Base-by-base conservation (phyloP, 306 rosid genomes). In the Abrus precatorius region DNA sequence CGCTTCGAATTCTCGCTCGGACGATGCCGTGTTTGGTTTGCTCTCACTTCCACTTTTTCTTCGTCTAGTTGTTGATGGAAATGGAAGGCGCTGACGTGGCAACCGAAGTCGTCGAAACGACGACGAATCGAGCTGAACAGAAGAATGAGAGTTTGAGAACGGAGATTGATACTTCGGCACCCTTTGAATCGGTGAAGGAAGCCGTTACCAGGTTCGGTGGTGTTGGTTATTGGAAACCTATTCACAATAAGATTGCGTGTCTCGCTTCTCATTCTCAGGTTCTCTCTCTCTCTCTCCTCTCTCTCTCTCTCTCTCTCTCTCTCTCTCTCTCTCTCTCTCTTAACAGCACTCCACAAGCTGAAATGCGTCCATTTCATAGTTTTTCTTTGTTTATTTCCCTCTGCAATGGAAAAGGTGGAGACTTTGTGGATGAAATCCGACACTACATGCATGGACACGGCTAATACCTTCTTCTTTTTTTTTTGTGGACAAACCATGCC, bases 101-200 rank as follows among this genome's bases (percentile, higher is more conserved):
- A 2, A 36, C 40, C 40, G 0, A 20, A 20, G 20, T 20, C 20
- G 20, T 12, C 11, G 38, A 68, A 83, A 72, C 49, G 70, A 71
- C 70, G 63, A 4, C 82, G 79, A 53, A 62, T 79, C 78, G 28
- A 75, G n/a, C 11, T 13, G 71, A 69, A 27, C 40, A 5, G 69
- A 48, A 54, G 62, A 67, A 49, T 69, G 53, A 34, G 2, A 74
- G 66, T 77, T 52, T 76, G 27, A 83, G 90, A 85, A 88, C 92
- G 4, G 98, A 90, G 88, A 69, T 92, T 82, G 98, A 94, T 69
- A 94, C 98, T 14, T 92, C 97, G 0, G 94, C 85, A 1, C 97
- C 98, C 1, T 89, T 94, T 77, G 92, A 92, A 62, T 94, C 98
- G 7, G 97, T 94, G 65, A 92, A 87, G 67, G 97, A 92, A 38